A percentile compares a stretch with the other conserved stretches of the same genome.
Evolutionary conservation across 495 filamentous ascomycete species (phyloP).

Genomic region (Lasiosphaeriaceae sp.): DNA sequence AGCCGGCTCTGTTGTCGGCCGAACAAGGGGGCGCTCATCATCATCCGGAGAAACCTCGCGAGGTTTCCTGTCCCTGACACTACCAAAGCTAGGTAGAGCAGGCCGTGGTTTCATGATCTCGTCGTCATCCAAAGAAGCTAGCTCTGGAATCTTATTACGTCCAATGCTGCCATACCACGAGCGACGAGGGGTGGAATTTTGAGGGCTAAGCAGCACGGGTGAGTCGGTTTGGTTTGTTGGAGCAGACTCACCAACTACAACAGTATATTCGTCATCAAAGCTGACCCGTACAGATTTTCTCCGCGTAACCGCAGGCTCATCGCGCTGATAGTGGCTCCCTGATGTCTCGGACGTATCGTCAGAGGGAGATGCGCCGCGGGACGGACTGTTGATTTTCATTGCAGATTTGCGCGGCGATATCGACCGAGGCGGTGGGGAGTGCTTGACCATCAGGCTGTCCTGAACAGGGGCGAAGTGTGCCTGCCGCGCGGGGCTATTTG

Average conservation of each 20-base stretch:
- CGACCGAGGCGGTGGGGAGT: conserved; percentile 75
- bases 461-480: conserved; percentile 64
- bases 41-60: conserved; percentile 26
- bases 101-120: conserved; percentile 73
- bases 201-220: conserved; percentile 44
- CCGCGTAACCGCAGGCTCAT: conserved; percentile 53
- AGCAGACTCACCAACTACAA: conserved; percentile 58
- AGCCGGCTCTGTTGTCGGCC: conserved; percentile 36
- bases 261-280: conserved; percentile 66
- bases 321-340: conserved; percentile 22
- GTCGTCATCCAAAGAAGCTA: conserved; percentile 51
- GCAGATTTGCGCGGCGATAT: conserved; percentile 85
- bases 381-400: conserved; percentile 62
- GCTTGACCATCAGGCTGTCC: conserved; percentile 55
- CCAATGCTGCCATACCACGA: conserved; percentile 54
- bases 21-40: conserved; percentile 49
- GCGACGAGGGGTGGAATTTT: conserved; percentile 43
- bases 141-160: conserved; percentile 42
- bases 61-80: conserved; percentile 55
- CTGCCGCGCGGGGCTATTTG: conserved; percentile 48
- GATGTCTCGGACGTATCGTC: conserved; percentile 40
- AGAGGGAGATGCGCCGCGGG: conserved; percentile 42
- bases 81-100: conserved; percentile 79
- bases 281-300: conserved; percentile 77
- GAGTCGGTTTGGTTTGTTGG: conserved; percentile 50